A percentile compares a stretch with the other conserved stretches of the same genome.
These are phyloP conservation scores for Penicillium sp. DNA, from an alignment of 2,329 filamentous ascomycete species.

Conservation along the genomic window DNA sequence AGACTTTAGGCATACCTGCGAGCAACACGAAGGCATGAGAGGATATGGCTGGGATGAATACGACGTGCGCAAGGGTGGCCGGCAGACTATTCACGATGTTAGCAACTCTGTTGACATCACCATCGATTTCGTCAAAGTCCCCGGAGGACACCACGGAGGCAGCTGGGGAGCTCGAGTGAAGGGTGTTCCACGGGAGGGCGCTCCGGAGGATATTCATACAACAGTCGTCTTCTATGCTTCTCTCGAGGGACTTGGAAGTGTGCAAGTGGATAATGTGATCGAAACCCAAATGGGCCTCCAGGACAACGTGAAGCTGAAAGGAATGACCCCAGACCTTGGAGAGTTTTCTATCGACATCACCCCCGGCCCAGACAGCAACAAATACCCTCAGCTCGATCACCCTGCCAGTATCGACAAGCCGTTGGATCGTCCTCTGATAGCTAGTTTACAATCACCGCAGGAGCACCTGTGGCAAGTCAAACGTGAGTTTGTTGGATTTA, in stretches of 20 bases:
- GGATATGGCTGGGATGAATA: slow-evolving; percentile 99
- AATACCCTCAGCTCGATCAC: slow-evolving; percentile 55
- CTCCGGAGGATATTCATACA: slow-evolving; percentile 63
- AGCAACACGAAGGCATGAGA: slow-evolving; percentile 88
- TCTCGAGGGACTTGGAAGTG: slow-evolving; percentile 68
- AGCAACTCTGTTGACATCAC: slow-evolving; percentile 86
- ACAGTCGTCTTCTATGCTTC: slow-evolving; percentile 78
- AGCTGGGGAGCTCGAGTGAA: slow-evolving; percentile 90
- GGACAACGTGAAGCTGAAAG: slow-evolving; percentile 65
- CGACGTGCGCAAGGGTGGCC: slow-evolving; percentile 79
- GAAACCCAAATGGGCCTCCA: slow-evolving; percentile 46
- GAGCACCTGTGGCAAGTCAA: slow-evolving; percentile 82
- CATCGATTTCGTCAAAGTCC: slow-evolving; percentile 89
- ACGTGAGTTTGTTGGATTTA: slow-evolving; percentile 38
- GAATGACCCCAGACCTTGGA: slow-evolving; percentile 68
- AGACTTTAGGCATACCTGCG: slow-evolving; percentile 88
- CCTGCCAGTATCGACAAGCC: slow-evolving; percentile 65
- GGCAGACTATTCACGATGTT: slow-evolving; percentile 86
- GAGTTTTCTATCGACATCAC: slow-evolving; percentile 77
- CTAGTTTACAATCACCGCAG: slow-evolving; percentile 63
- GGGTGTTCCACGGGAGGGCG: slow-evolving; percentile 70
- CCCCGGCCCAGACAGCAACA: slow-evolving; percentile 62
- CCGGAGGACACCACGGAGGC: slow-evolving; percentile 78
- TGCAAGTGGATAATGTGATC: slow-evolving; percentile 57
- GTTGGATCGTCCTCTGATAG: slow-evolving; percentile 70